phyloP scores from a whole-genome alignment of 257 asterid species.

The Scutellaria galericulata region DNA sequence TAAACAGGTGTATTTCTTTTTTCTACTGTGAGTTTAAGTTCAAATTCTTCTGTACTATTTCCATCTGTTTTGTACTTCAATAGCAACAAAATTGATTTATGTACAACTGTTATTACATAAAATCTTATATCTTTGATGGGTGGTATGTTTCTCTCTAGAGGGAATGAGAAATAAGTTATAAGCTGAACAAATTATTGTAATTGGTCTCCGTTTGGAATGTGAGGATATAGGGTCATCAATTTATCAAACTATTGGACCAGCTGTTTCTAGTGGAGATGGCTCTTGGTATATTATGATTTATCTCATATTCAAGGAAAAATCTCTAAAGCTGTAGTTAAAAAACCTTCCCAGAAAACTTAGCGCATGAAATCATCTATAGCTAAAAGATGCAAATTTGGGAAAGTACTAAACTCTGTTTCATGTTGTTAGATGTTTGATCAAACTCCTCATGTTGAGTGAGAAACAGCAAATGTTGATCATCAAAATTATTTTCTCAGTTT shows the following conservation, averaged over 20 bases:
- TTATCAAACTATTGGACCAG: neutral
- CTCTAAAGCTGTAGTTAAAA: neutral
- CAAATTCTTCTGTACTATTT: neutral
- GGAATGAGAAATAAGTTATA: neutral
- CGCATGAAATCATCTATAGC: neutral
- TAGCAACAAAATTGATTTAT: neutral
- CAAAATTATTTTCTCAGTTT: neutral
- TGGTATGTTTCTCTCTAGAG: neutral
- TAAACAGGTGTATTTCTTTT: slow-evolving; percentile 67
- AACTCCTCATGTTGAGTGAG: slow-evolving; percentile 2
- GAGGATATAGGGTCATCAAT: neutral
- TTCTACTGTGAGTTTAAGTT: slow-evolving; percentile 11
- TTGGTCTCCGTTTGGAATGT: neutral
- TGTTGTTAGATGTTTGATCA: neutral
- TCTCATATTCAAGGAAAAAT: neutral
- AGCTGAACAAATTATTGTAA: neutral
- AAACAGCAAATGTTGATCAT: neutral
- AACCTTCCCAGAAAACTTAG: neutral
- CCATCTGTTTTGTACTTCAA: neutral
- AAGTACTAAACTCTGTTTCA: neutral
- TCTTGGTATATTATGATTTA: neutral
- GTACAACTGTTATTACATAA: neutral
- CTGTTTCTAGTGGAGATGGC: neutral
- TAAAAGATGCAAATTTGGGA: neutral
- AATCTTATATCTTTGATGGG: neutral